Evolutionary conservation across 352 stramenopile genomes (phyloP).

Genomic region (Pythium insidiosum): DNA sequence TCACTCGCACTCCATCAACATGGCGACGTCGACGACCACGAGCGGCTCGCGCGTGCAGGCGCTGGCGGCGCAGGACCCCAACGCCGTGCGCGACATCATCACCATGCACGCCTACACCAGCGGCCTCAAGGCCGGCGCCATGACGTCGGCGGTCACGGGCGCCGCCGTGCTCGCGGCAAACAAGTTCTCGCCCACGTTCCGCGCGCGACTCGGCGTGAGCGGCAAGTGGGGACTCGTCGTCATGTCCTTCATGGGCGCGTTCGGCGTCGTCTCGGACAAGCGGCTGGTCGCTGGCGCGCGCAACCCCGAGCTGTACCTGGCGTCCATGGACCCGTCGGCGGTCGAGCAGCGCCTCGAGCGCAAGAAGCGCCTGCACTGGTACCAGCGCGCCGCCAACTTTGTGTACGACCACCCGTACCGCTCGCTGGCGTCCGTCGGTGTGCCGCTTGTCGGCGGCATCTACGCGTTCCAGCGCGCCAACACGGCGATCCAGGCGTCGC

Average conservation of each 20-base stretch:
- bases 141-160: constrained; percentile 17
- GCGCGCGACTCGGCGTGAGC: constrained; percentile 48
- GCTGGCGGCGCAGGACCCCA: constrained; percentile 21
- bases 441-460: constrained; percentile 61
- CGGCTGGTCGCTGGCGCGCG: constrained; percentile 41
- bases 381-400: constrained; percentile 60
- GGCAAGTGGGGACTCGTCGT: constrained; percentile 69
- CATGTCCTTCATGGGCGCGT: constrained; percentile 46
- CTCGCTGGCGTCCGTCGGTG: constrained; percentile 33
- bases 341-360: constrained; percentile 22
- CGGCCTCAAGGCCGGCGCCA: constrained; percentile 40
- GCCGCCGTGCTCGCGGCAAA: constrained; percentile 34
- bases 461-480: constrained; percentile 60
- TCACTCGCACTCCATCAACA: neutral
- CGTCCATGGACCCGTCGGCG: constrained; percentile 33
- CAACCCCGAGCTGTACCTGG: constrained; percentile 62
- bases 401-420: constrained; percentile 77
- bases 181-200: constrained; percentile 56
- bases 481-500: constrained; percentile 48
- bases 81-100: constrained; percentile 58
- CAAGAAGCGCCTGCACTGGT: constrained; percentile 31
- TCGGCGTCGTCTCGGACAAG: constrained; percentile 58
- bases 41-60: constrained; percentile 7
- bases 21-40: constrained; percentile 9
- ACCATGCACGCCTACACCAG: constrained; percentile 53